These are phyloP conservation scores for Saprolegnia parasitica DNA, from an alignment of 352 stramenopile genomes.

Conservation along the genomic window DNA sequence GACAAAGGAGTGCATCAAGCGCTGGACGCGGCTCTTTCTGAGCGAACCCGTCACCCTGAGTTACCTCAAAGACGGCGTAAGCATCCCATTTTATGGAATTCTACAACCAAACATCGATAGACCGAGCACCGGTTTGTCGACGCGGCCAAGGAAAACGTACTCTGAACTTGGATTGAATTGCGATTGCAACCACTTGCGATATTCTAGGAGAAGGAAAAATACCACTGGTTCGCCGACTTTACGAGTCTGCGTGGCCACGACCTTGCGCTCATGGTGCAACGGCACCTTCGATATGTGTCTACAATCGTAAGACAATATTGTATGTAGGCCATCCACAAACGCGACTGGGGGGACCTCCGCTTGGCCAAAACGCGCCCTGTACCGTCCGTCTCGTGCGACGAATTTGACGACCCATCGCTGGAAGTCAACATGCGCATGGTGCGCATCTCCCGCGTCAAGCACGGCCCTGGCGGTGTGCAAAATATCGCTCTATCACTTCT, in stretches of 20 bases:
- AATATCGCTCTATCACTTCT: neutral
- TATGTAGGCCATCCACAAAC: constrained; percentile 46
- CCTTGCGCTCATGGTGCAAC: constrained; percentile 31
- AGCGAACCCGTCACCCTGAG: constrained; percentile 53
- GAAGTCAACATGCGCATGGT: constrained; percentile 66
- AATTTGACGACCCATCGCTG: constrained; percentile 50
- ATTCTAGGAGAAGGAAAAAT: constrained; percentile 41
- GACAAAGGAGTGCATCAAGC: constrained; percentile 35
- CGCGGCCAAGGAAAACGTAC: constrained; percentile 6
- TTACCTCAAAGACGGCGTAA: constrained; percentile 33
- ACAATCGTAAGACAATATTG: neutral
- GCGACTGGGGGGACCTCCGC: constrained; percentile 61
- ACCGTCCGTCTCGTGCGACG: constrained; percentile 50
- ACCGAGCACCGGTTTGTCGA: constrained; percentile 20
- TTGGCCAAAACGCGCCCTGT: constrained; percentile 50
- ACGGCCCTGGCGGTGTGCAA: constrained; percentile 43
- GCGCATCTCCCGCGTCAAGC: constrained; percentile 47
- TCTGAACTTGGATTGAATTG: too few species aligned
- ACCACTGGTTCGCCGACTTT: constrained; percentile 52
- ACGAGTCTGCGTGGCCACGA: constrained; percentile 43
- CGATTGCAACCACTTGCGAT: neutral
- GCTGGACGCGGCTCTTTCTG: constrained; percentile 47
- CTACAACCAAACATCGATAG: neutral
- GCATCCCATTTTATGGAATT: neutral
- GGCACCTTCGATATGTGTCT: too few species aligned